These are phyloP conservation scores for Craspedostauros australis DNA, from an alignment of 108 stramenopile species.

Conservation along the genomic window DNA sequence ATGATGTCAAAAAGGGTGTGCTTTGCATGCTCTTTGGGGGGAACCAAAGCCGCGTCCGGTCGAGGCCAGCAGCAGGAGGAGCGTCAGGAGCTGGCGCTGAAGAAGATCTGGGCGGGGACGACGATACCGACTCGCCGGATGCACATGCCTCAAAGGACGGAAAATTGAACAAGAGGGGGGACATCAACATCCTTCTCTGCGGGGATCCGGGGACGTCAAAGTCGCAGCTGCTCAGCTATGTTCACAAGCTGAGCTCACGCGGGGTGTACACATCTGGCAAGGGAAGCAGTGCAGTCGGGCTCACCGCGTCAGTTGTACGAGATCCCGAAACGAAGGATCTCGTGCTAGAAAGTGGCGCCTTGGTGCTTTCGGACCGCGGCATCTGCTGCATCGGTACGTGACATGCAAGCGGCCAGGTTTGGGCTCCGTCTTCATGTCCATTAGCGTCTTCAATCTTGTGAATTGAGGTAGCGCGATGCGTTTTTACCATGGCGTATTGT, in stretches of 20 bases:
- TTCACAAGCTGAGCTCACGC: constrained; percentile 93
- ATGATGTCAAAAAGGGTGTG: constrained; percentile 98
- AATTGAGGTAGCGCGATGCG: too few species aligned
- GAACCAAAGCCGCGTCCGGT: constrained; percentile 53
- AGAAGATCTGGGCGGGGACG: constrained; percentile 23
- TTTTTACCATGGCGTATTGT: too few species aligned
- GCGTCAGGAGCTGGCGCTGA: too few species aligned
- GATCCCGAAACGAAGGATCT: constrained; percentile 98
- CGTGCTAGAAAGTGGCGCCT: constrained; percentile 96
- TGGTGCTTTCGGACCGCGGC: constrained; percentile 95
- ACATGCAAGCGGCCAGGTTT: too few species aligned
- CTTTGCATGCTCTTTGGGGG: constrained; percentile 98
- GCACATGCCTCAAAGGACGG: constrained; percentile 33
- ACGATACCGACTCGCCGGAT: constrained; percentile 21
- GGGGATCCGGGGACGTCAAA: constrained; percentile 99
- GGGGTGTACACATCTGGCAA: constrained; percentile 99
- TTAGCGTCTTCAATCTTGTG: too few species aligned
- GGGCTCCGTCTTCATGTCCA: too few species aligned
- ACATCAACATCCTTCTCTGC: constrained; percentile 97
- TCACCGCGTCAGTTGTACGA: constrained; percentile 96
- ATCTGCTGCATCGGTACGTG: constrained; percentile 98
- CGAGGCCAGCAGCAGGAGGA: constrained; percentile 31
- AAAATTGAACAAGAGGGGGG: constrained; percentile 87
- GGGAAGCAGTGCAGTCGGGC: constrained; percentile 95
- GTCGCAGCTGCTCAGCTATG: constrained; percentile 94